Percentiles rank a stretch among this genome's conserved stretches.
These are phyloP conservation scores for Tuber umbilicatum DNA, from an alignment of 495 filamentous ascomycete genomes.

Conservation along the genomic window DNA sequence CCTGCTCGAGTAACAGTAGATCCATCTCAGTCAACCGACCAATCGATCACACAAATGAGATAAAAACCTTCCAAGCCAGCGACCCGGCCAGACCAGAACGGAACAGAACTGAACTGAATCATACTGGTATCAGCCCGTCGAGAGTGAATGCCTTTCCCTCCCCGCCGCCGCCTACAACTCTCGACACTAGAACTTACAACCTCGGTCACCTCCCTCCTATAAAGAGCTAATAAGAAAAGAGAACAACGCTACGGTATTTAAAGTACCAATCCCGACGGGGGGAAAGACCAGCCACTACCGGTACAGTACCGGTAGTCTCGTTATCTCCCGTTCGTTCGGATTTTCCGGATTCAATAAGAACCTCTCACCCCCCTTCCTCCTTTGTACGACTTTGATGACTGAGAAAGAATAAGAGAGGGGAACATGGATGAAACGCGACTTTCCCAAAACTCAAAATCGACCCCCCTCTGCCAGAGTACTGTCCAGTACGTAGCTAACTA, in stretches of 20 bases:
- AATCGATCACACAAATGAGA: background rate
- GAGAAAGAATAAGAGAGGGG: background rate
- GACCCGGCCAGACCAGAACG: background rate
- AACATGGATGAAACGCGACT: background rate
- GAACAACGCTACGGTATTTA: background rate
- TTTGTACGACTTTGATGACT: background rate
- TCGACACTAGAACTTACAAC: background rate
- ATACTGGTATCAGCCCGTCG: background rate
- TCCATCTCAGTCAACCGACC: background rate
- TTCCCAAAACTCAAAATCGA: background rate
- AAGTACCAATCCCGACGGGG: background rate
- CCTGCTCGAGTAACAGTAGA: background rate
- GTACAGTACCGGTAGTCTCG: too few species aligned
- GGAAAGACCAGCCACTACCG: background rate
- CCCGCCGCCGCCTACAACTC: background rate
- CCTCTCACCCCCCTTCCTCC: background rate
- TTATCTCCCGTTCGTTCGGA: background rate
- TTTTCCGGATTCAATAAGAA: background rate
- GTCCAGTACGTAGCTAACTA: too few species aligned
- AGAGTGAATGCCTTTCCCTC: background rate
- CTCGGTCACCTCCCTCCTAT: background rate
- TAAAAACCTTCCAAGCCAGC: background rate
- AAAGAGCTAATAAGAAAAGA: background rate
- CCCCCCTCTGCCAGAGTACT: background rate
- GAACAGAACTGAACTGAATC: background rate